Percentiles rank a stretch among this genome's conserved stretches.
Conservation (phyloP, 352 stramenopile species). For the Phytophthora parvispora region DNA sequence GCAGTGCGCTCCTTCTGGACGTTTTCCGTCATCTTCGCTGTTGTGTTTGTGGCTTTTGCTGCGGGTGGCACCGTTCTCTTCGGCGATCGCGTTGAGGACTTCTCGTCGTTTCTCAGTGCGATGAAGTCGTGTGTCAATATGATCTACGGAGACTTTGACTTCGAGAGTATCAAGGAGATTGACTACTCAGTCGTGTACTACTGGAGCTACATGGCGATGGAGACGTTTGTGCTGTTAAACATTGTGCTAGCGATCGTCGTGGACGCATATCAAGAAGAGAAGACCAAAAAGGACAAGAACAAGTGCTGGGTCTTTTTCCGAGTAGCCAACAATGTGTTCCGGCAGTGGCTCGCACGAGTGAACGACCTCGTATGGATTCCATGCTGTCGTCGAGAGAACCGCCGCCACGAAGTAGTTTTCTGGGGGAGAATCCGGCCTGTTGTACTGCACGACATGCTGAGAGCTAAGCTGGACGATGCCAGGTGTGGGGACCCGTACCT, state of each 20-base stretch:
- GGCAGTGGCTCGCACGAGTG: conserved; percentile 26
- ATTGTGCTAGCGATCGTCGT: conserved; percentile 84
- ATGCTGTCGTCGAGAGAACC: conserved; percentile 14
- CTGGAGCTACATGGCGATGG: conserved; percentile 72
- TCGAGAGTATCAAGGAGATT: conserved; percentile 53
- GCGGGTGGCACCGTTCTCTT: conserved; percentile 61
- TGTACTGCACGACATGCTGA: conserved; percentile 23
- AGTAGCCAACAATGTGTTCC: conserved; percentile 33
- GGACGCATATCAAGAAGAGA: conserved; percentile 60
- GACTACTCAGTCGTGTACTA: conserved; percentile 69
- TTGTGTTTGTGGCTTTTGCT: conserved; percentile 69
- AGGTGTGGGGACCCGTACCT: conserved; percentile 1
- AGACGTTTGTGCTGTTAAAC: conserved; percentile 75
- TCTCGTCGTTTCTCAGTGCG: conserved; percentile 49
- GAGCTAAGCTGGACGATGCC: conserved; percentile 6
- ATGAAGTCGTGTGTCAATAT: conserved; percentile 78
- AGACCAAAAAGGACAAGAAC: conserved; percentile 40
- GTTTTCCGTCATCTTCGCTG: conserved; percentile 66
- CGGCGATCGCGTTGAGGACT: conserved; percentile 56
- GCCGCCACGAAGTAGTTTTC: conserved; percentile 21
- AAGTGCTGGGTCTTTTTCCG: conserved; percentile 42
- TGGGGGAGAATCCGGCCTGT: conserved; percentile 32
- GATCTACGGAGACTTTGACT: conserved; percentile 78
- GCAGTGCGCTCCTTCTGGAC: conserved; percentile 58
- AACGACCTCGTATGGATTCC: conserved; percentile 26